Evolutionary conservation across 2,329 filamentous ascomycete species (phyloP).

Genomic region (Aspergillus neotritici): DNA sequence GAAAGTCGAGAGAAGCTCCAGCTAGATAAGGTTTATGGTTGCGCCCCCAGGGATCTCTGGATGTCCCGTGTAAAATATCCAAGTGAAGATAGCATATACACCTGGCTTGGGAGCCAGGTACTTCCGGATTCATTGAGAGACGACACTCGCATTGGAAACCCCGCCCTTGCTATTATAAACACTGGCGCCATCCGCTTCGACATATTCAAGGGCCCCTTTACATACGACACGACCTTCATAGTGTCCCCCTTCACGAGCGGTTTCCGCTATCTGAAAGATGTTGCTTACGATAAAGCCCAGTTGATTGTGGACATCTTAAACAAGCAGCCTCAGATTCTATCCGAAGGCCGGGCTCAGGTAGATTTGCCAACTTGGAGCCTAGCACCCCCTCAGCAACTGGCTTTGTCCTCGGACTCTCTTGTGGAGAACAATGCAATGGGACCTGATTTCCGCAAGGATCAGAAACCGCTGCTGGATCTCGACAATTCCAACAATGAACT

Average conservation of each 20-base stretch:
- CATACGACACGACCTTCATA: constrained; percentile 76
- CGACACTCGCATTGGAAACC: constrained; percentile 52
- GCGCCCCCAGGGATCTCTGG: constrained; percentile 75
- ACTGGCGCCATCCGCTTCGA: constrained; percentile 92
- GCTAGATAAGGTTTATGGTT: constrained; percentile 73
- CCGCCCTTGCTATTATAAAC: constrained; percentile 70
- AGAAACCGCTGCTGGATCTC: constrained; percentile 23
- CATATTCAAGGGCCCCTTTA: constrained; percentile 88
- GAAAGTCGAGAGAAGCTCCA: constrained; percentile 63
- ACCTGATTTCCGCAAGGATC: constrained; percentile 12
- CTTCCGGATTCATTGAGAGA: constrained; percentile 62
- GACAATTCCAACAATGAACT: constrained; percentile 36
- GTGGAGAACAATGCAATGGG: constrained; percentile 8
- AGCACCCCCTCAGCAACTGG: constrained; percentile 43
- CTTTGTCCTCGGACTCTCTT: constrained; percentile 18
- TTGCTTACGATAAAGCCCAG: constrained; percentile 70
- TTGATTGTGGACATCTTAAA: constrained; percentile 60
- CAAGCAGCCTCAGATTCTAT: constrained; percentile 49
- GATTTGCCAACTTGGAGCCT: constrained; percentile 27
- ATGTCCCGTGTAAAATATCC: constrained; percentile 73
- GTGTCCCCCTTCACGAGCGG: constrained; percentile 82
- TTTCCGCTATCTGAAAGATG: constrained; percentile 70
- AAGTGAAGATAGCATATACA: constrained; percentile 68
- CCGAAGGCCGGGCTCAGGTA: constrained; percentile 10
- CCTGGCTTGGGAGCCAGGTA: constrained; percentile 70